Conservation (phyloP, 495 filamentous ascomycete species). For the Pseudevernia furfuracea region DNA sequence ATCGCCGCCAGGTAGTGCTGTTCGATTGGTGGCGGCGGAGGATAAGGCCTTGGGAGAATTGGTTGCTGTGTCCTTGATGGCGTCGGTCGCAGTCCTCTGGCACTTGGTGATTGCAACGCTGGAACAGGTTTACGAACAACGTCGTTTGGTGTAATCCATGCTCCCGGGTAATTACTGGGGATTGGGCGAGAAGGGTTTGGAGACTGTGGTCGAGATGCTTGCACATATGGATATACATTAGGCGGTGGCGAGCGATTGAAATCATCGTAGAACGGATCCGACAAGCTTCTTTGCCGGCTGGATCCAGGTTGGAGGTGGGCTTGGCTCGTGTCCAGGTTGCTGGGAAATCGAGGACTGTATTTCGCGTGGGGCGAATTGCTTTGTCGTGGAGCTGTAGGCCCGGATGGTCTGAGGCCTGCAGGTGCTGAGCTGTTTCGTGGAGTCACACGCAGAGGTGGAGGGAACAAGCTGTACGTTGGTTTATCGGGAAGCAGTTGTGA, state of each 20-base stretch:
- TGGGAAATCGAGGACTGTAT: constrained; percentile 15
- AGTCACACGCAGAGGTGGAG: constrained; percentile 19
- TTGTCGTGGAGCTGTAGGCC: background rate
- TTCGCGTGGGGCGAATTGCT: constrained; percentile 12
- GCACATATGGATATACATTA: constrained; percentile 11
- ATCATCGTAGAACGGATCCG: constrained; percentile 26
- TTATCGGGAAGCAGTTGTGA: constrained; percentile 28
- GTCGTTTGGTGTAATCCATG: constrained; percentile 5
- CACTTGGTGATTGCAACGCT: constrained; percentile 16
- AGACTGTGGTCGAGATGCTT: constrained; percentile 5
- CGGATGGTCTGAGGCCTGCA: constrained; percentile 11
- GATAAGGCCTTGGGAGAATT: constrained; percentile 31
- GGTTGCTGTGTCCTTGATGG: constrained; percentile 31
- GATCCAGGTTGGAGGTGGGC: constrained; percentile 19
- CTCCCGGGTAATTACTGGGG: constrained; percentile 10
- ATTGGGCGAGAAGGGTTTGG: constrained; percentile 5
- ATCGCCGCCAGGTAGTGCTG: constrained; percentile 9
- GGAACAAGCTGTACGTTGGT: constrained; percentile 24
- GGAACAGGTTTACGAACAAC: constrained; percentile 19
- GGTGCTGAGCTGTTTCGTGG: constrained; percentile 8
- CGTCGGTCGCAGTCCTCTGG: constrained; percentile 1
- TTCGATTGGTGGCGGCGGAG: constrained; percentile 7
- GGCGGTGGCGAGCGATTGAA: constrained; percentile 1
- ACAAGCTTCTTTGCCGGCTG: constrained; percentile 13
- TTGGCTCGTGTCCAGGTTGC: constrained; percentile 24